Evolutionary conservation across 768 basidiomycete genomes (phyloP).

Genomic region (Suillus paluster): DNA sequence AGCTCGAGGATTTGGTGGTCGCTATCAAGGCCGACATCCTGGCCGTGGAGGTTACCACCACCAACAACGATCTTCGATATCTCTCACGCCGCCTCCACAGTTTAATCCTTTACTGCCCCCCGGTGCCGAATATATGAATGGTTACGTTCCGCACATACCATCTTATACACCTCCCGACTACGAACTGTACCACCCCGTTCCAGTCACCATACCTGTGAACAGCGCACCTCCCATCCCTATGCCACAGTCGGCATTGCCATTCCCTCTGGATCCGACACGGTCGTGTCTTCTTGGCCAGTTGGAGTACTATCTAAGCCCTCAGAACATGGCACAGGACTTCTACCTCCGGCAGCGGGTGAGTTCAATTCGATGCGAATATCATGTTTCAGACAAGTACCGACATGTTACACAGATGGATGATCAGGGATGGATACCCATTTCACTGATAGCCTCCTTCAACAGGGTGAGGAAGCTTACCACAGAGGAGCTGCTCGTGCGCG

Average conservation of each 20-base stretch:
- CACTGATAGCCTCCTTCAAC: constrained; percentile 85
- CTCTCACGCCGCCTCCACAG: constrained; percentile 34
- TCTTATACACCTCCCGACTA: constrained; percentile 37
- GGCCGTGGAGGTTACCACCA: constrained; percentile 41
- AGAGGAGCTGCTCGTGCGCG: constrained; percentile 63
- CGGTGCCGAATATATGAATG: constrained; percentile 27
- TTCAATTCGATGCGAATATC: constrained; percentile 15
- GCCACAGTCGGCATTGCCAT: constrained; percentile 50
- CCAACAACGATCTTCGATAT: constrained; percentile 37
- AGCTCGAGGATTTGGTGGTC: constrained; percentile 43
- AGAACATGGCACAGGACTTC: constrained; percentile 89
- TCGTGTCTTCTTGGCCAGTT: constrained; percentile 80
- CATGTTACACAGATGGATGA: constrained; percentile 75
- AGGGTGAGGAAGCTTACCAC: constrained; percentile 72
- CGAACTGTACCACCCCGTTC: constrained; percentile 30
- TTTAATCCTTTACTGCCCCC: constrained; percentile 35
- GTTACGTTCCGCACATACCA: constrained; percentile 30
- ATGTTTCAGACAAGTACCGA: constrained; percentile 6
- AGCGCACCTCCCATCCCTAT: constrained; percentile 42
- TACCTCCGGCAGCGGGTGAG: constrained; percentile 79
- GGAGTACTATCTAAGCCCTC: constrained; percentile 90
- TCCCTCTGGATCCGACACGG: constrained; percentile 66
- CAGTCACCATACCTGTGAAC: constrained; percentile 24
- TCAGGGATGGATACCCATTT: constrained; percentile 84
- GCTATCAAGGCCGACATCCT: constrained; percentile 39